Conservation (phyloP, 352 stramenopile genomes). For the Aphanomyces astaci region DNA sequence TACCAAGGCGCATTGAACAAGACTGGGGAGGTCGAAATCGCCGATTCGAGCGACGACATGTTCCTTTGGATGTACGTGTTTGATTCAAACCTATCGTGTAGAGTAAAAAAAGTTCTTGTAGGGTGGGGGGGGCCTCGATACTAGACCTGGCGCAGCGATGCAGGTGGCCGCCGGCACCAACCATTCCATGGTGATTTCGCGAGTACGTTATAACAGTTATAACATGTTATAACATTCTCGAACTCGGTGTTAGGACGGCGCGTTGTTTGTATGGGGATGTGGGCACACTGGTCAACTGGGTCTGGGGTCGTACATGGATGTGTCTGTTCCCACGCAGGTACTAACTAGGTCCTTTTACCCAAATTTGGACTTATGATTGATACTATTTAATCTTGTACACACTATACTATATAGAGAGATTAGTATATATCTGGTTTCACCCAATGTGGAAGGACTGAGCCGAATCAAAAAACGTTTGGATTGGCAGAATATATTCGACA, state of each 20-base stretch:
- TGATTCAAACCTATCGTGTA: no score
- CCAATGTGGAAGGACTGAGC: no score
- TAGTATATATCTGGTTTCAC: no score
- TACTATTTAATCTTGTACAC: no score
- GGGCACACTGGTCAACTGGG: slow-evolving; percentile 58
- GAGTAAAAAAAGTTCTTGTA: no score
- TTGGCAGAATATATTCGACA: no score
- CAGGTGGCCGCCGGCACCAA: slow-evolving; percentile 55
- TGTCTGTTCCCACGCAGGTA: slow-evolving; percentile 40
- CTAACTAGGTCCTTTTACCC: background rate
- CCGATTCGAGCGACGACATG: slow-evolving; percentile 31
- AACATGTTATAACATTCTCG: background rate
- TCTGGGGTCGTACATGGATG: slow-evolving; percentile 54
- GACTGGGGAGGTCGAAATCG: slow-evolving; percentile 35
- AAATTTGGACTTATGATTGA: no score
- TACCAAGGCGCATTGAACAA: slow-evolving; percentile 34
- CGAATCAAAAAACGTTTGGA: no score
- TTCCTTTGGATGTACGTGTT: slow-evolving; percentile 29
- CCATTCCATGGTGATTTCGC: slow-evolving; percentile 52
- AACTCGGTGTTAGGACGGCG: slow-evolving; percentile 35
- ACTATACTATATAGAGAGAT: no score
- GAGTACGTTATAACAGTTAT: background rate
- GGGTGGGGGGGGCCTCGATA: no score
- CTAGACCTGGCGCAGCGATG: slow-evolving; percentile 3
- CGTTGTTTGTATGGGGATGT: slow-evolving; percentile 60